Base-by-base conservation (phyloP, 139 green algal species). In the Raphidocelis subcapitata region DNA sequence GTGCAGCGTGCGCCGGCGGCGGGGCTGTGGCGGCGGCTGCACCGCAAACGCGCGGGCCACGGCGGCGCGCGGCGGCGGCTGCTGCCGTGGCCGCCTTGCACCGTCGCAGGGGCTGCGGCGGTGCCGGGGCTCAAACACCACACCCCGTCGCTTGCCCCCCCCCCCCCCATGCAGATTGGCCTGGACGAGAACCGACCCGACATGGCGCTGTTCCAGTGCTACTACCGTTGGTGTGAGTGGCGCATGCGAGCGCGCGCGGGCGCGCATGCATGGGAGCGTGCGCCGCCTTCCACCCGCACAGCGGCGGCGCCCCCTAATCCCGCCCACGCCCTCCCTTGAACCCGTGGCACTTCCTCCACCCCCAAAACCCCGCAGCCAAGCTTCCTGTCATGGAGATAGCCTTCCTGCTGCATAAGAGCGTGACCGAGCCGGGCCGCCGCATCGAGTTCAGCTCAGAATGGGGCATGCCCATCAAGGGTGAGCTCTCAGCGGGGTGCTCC, bases 171-270 rank as follows among this genome's bases (percentile, higher is more conserved):
- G 67, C 79, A 90, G 85, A 87, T 90, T 46, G 80, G 81, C 1
- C 73, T 90, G 18, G 83, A 89, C 54, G 64, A 68, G 23, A 67
- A 81, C 36, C 66, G 78, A 12, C 65, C 66, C 26, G 76, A 86
- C 62, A 73, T 86, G 62, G 85, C 80, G 5, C 46, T 89, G 1
- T 82, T 91, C n/a, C 80, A 89, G 49, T 89, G 83, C 71, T 91
- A 84, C 69, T 91, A 91, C 36, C 71, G 85, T 36, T 85, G 68
- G 66, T 72, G 85, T 91, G 63, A 72, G 85, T 72, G 16, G 4
- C 15, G 29, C 51, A 5, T n/a, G 28, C 10, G n/a, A n/a, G n/a
- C n/a, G n/a, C 1, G 60, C 46, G 29, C 28, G 32, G 56, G 65
- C 46, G 44, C 1, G 44, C 65, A 62, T 32, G 26, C 46, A 54